A percentile compares a stretch with the other conserved stretches of the same genome.
Conservation (phyloP, 305 asterid genomes). For the Fraxinus velutina region DNA sequence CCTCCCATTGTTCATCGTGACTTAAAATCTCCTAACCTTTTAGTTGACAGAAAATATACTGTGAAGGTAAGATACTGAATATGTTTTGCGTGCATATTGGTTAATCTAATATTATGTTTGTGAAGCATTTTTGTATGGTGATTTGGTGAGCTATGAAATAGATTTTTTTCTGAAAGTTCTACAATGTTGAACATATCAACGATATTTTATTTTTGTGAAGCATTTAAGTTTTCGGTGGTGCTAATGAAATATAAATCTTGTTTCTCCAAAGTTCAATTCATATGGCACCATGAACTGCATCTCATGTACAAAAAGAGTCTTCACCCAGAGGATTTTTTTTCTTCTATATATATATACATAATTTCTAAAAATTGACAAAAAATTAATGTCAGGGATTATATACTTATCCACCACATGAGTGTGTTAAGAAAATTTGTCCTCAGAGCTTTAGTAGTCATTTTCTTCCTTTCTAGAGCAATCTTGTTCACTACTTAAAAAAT, state of each 20-base stretch:
- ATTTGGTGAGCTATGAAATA: neutral
- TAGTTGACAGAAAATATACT: slow-evolving; percentile 89
- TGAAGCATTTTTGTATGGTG: slow-evolving; percentile 4
- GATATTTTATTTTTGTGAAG: neutral
- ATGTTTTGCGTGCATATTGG: neutral
- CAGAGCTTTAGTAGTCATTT: neutral
- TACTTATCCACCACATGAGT: neutral
- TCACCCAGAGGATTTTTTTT: neutral
- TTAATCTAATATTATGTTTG: neutral
- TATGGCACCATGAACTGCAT: neutral
- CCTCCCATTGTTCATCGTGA: slow-evolving; percentile 93
- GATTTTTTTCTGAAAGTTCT: neutral
- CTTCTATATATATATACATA: too few relatives aligned
- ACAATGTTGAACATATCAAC: neutral
- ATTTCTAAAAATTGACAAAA: neutral
- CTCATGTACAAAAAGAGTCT: neutral
- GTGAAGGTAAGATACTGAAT: slow-evolving; percentile 66
- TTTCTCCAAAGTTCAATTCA: neutral
- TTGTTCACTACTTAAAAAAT: neutral
- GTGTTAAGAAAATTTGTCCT: neutral
- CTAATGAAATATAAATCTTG: neutral
- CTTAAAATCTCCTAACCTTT: slow-evolving; percentile 91
- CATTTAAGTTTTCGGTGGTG: neutral
- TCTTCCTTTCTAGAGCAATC: neutral
- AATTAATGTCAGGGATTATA: neutral